These are phyloP conservation scores for Patellaria atrata DNA, from an alignment of 495 filamentous ascomycete genomes.

Conservation along the genomic window DNA sequence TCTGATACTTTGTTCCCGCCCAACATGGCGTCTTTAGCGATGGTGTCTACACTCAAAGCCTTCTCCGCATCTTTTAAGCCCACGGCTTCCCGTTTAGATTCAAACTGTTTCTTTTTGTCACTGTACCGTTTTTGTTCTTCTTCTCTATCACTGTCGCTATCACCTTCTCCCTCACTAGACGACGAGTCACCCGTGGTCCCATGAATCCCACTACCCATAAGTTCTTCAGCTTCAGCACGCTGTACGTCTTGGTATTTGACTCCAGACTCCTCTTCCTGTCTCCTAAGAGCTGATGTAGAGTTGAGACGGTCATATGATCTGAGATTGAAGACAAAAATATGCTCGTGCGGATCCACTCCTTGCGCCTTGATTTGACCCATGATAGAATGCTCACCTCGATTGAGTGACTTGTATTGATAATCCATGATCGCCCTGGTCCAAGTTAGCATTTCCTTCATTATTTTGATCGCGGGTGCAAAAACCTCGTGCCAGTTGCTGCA, in stretches of 20 bases:
- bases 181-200: conserved; percentile 22
- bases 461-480: background rate
- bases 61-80: conserved; percentile 27
- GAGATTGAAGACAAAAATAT: conserved; percentile 87
- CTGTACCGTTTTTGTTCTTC: conserved; percentile 31
- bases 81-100: conserved; percentile 37
- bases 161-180: conserved; percentile 22
- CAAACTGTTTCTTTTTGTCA: conserved; percentile 49
- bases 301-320: conserved; percentile 84
- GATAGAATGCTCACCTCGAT: conserved; percentile 80
- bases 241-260: conserved; percentile 77
- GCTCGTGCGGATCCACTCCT: conserved; percentile 61
- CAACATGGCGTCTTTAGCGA: conserved; percentile 73
- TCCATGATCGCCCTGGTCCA: conserved; percentile 76
- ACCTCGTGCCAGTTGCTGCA: conserved; percentile 66
- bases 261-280: conserved; percentile 62
- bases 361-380: conserved; percentile 61
- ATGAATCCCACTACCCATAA: conserved; percentile 64
- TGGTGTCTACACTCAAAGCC: conserved; percentile 44
- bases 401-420: conserved; percentile 94
- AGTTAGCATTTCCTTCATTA: background rate
- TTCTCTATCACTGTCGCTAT: conserved; percentile 23
- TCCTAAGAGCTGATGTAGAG: conserved; percentile 50
- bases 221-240: conserved; percentile 66
- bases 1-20: conserved; percentile 48